Conservation (phyloP, 1,284 basidiomycete species). For the Coniferiporia sulphurascens region DNA sequence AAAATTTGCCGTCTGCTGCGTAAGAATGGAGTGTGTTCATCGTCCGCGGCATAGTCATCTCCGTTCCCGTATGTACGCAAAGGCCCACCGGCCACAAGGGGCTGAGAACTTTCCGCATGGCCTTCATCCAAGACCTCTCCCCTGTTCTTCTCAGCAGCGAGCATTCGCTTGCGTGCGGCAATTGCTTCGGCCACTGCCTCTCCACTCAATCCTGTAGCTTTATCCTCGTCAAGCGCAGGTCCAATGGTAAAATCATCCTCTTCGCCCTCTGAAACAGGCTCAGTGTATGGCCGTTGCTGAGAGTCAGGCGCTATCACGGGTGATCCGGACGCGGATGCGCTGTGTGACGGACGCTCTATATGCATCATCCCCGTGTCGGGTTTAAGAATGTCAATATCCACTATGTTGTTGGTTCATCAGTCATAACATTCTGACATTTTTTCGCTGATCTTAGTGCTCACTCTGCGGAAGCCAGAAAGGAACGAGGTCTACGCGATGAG, state of each 20-base stretch:
- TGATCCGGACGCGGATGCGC: conserved; percentile 36
- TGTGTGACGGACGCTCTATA: conserved; percentile 68
- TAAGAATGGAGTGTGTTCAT: conserved; percentile 42
- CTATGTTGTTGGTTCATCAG: conserved; percentile 34
- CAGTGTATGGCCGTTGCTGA: conserved; percentile 53
- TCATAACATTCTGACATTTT: not conserved
- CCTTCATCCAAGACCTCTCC: conserved; percentile 16
- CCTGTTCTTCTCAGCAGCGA: conserved; percentile 29
- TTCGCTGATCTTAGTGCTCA: conserved; percentile 32
- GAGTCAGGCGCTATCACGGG: conserved; percentile 49
- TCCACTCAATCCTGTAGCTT: conserved; percentile 68
- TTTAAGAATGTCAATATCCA: conserved; percentile 92
- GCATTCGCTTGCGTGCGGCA: conserved; percentile 75
- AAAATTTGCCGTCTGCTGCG: conserved; percentile 21
- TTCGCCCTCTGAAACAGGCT: conserved; percentile 89
- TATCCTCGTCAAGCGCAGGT: conserved; percentile 74
- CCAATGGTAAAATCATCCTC: conserved; percentile 69
- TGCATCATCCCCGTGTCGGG: conserved; percentile 72
- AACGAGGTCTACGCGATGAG: conserved; percentile 94
- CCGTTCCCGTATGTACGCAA: conserved; percentile 27
- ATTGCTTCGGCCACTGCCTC: conserved; percentile 74
- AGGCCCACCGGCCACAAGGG: conserved; percentile 20
- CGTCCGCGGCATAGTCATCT: conserved; percentile 31
- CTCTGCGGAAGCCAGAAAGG: conserved; percentile 98
- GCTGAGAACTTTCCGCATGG: conserved; percentile 12